Evolutionary conservation across 306 rosid genomes (phyloP).

Genomic region (Vicia villosa): DNA sequence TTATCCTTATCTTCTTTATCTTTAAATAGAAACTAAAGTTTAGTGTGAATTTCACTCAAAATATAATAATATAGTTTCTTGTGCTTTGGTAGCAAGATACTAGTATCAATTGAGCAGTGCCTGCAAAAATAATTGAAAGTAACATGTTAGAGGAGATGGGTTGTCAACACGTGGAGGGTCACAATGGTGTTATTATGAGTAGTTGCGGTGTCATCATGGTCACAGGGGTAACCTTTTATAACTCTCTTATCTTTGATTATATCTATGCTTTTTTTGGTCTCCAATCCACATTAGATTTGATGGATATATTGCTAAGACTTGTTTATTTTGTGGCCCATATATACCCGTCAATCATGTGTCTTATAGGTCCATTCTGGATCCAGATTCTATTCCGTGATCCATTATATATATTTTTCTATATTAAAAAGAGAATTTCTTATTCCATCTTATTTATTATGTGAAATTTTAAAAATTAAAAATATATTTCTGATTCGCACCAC

Average conservation of each 20-base stretch:
- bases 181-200: neutral
- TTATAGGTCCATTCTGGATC: neutral
- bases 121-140: constrained; percentile 16
- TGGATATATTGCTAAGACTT: constrained; percentile 1
- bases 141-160: constrained; percentile 6
- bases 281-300: neutral
- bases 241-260: neutral
- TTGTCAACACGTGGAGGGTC: constrained; percentile 28
- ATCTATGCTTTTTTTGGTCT: neutral
- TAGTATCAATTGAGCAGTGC: neutral
- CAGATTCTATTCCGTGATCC: neutral
- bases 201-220: neutral
- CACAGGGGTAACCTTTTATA: neutral
- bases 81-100: neutral
- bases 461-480: too few species aligned
- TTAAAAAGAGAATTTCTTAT: too few species aligned
- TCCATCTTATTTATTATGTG: too few species aligned
- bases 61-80: neutral
- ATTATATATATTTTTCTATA: neutral
- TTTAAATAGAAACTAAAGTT: neutral
- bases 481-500: too few species aligned
- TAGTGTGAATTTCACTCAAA: constrained; percentile 4
- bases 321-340: constrained; percentile 7
- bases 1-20: too few species aligned
- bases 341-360: constrained; percentile 5